These are phyloP conservation scores for Conticribra guillardii DNA, from an alignment of 108 stramenopile species.

Conservation along the genomic window DNA sequence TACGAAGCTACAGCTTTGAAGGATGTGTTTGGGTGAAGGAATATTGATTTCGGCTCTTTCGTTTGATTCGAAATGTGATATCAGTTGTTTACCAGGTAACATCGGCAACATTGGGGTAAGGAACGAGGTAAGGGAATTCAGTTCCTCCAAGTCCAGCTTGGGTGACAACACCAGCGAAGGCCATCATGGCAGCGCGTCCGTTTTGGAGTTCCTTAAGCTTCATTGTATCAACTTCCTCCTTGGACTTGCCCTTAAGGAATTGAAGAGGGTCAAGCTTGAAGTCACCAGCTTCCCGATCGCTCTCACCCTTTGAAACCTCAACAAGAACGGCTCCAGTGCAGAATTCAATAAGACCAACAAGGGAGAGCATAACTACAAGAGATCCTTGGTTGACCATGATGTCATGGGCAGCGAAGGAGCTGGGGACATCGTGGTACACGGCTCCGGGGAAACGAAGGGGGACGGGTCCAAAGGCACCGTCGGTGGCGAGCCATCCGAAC, in stretches of 20 bases:
- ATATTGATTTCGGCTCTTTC: too few relatives aligned
- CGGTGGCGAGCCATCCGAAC: conserved; percentile 88
- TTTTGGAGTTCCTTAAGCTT: conserved; percentile 91
- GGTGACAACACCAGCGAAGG: conserved; percentile 93
- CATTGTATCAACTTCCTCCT: conserved; percentile 74
- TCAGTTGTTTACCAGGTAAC: conserved; percentile 42
- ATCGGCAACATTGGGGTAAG: conserved; percentile 37
- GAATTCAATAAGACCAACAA: conserved; percentile 78
- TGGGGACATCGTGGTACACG: conserved; percentile 78
- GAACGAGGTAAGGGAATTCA: conserved; percentile 54
- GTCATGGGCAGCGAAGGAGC: conserved; percentile 83
- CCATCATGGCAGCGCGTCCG: conserved; percentile 96
- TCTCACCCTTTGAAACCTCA: conserved; percentile 90
- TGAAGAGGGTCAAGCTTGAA: conserved; percentile 83
- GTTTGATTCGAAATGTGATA: too few relatives aligned
- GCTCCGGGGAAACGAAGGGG: conserved; percentile 84
- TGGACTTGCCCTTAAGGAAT: conserved; percentile 84
- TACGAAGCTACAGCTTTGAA: too few relatives aligned
- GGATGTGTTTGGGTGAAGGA: too few relatives aligned
- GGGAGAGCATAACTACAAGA: conserved; percentile 78
- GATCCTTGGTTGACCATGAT: conserved; percentile 83
- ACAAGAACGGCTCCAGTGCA: conserved; percentile 80
- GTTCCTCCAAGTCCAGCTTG: conserved; percentile 86
- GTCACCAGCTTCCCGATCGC: conserved; percentile 92
- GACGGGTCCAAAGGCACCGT: conserved; percentile 77